Evolutionary conservation across 2,329 filamentous ascomycete species (phyloP), one percentile per base, ranked within the genome.

Genomic region (Fusarium tupiense): DNA sequence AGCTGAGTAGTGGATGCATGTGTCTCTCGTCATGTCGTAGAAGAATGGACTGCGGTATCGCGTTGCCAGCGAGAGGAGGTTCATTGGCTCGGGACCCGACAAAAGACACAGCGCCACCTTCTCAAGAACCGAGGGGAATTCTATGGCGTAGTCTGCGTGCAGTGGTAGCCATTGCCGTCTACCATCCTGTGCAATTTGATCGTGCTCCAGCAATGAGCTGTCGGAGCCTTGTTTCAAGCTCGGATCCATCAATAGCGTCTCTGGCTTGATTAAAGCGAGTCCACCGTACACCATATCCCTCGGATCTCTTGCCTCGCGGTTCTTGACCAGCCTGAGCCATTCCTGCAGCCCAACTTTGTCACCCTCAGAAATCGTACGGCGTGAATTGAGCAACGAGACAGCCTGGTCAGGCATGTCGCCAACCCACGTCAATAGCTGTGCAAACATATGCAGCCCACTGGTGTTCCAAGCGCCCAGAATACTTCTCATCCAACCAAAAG

Each of bases 281-380:
- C 58, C 58, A 2, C 58, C 58, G 2, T 61, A 61, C 5, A 61
- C 35, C 58, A 61, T 61, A 6, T 61, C 58, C 24, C 58, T 61
- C 22, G 58, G 58, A 41, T 61, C 58, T 22, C 35, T 40, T 5
- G 58, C 35, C 17, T 61, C 44, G 1, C 58, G 44, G 11, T 53
- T 19, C 16, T 31, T 53, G 0, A 61, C 58, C 0, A 61, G 22
- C 2, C 26, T 41, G 3, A 61, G 33, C 58, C 58, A 61, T 3
- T 61, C 58, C 7, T 61, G 35, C 0, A 61, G 19, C 3, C 46
- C 46, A 10, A 61, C 35, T 8, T 22, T 61, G 2, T 54, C 26
- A 1, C 58, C 46, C 7, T 54, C 46, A 31, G 46, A 53, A 9
- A 54, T 41, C 2, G 46, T 61, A 1, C 35, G 46, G 3, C 46